phyloP scores from a whole-genome alignment of 805 yeast genomes.

The Cyberlindnera galapagoensis region DNA sequence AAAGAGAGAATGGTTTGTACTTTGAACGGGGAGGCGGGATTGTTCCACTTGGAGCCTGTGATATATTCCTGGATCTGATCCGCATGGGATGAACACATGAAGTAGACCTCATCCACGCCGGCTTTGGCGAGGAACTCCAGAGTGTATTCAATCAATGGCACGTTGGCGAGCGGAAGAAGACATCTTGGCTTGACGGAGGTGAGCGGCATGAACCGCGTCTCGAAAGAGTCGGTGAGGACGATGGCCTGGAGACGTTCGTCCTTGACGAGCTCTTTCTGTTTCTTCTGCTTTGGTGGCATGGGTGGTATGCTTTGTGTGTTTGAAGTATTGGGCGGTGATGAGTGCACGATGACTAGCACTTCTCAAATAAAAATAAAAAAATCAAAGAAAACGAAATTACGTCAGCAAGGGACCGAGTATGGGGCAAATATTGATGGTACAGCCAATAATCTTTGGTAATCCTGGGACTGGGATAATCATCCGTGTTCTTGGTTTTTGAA shows the following conservation, averaged over 20 bases:
- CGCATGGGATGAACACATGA: constrained; percentile 88
- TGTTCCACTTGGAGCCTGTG: constrained; percentile 63
- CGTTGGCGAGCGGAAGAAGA: constrained; percentile 84
- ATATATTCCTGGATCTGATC: constrained; percentile 82
- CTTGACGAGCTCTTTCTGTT: constrained; percentile 51
- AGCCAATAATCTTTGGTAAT: too few species aligned
- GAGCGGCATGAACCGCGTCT: constrained; percentile 88
- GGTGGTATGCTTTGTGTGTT: too few species aligned
- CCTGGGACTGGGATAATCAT: too few species aligned
- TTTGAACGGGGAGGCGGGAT: constrained; percentile 70
- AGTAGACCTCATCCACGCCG: constrained; percentile 81
- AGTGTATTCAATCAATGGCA: constrained; percentile 91
- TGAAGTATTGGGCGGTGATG: too few species aligned
- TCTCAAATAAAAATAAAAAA: too few species aligned
- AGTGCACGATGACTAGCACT: too few species aligned
- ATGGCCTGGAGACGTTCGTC: constrained; percentile 87
- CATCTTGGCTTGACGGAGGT: constrained; percentile 86
- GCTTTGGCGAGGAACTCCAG: constrained; percentile 89
- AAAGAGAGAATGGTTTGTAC: constrained; percentile 74
- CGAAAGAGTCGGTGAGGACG: constrained; percentile 89
- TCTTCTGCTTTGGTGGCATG: constrained; percentile 45
- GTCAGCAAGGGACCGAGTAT: too few species aligned
- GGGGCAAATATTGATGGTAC: too few species aligned
- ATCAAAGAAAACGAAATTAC: too few species aligned
- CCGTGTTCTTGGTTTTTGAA: too few species aligned